Conservation (phyloP, 192 early-diverging fungal species). For the Diversispora epigaea region DNA sequence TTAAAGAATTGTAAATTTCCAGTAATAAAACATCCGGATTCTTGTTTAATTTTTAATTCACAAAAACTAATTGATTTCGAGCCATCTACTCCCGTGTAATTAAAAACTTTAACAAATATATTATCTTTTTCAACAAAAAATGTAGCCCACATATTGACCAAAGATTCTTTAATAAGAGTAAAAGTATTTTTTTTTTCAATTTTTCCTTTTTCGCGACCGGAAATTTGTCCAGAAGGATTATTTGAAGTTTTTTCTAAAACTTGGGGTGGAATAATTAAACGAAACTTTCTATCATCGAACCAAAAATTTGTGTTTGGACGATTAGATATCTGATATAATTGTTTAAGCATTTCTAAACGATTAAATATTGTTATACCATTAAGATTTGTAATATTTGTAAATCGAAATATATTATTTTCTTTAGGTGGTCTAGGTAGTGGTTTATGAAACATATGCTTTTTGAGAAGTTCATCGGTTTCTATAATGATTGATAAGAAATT, state of each 20-base stretch:
- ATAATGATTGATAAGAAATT: slow-evolving; percentile 46
- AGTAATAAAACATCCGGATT: not conserved
- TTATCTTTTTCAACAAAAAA: slow-evolving; percentile 34
- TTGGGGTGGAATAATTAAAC: slow-evolving; percentile 39
- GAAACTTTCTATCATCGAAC: slow-evolving; percentile 51
- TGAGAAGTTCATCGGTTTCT: slow-evolving; percentile 51
- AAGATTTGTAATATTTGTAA: not conserved
- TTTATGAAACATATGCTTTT: slow-evolving; percentile 36
- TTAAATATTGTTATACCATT: not conserved
- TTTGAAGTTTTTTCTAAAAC: slow-evolving; percentile 10
- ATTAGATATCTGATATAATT: slow-evolving; percentile 36
- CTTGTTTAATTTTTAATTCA: slow-evolving; percentile 34
- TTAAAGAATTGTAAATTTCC: slow-evolving; percentile 22
- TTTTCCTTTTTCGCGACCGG: not conserved
- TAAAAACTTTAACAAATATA: slow-evolving; percentile 36
- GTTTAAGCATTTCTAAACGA: slow-evolving; percentile 24
- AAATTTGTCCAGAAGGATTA: not conserved
- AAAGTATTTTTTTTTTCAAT: not conserved
- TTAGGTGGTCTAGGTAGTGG: not conserved
- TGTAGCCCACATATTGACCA: slow-evolving; percentile 36
- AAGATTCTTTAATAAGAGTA: slow-evolving; percentile 27
- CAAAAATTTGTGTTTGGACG: slow-evolving; percentile 44
- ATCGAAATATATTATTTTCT: slow-evolving; percentile 11
- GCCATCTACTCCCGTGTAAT: slow-evolving; percentile 27
- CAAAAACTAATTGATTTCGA: slow-evolving; percentile 36